Evolutionary conservation across 2,329 filamentous ascomycete species (phyloP), one percentile per base, ranked within the genome.

Genomic region (Nothophaeocryptopus gaeumannii): DNA sequence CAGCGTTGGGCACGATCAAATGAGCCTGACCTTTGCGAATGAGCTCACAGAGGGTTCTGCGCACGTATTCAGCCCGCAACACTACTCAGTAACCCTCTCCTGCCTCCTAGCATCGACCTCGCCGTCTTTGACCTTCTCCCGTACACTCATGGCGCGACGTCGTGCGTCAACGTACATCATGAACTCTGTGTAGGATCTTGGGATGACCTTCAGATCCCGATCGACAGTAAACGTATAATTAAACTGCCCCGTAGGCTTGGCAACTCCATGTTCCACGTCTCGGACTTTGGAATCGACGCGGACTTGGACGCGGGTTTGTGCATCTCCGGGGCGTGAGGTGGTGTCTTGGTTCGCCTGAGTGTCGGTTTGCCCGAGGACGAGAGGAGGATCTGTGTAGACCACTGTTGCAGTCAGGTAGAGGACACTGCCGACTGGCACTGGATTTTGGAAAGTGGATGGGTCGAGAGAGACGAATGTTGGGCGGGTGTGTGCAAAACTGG

Each of bases 381-480:
- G 71, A 46, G 71, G 76, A 47, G 83, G 82, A 57, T 89, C 85
- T 0, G 85, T 88, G 64, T 86, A 89, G 0, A 85, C 82, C 3
- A 89, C 78, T 0, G 81, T 85, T 0, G 86, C 84, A 0, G 82
- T 85, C n/a, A 88, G 73, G 59, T 89, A 89, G 7, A 89, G 71
- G 11, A 89, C 85, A 53, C 82, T 85, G 43, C 86, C 86, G 2
- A 89, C 85, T 0, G 86, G 86, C 0, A 89, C 86, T 0, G 86
- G 84, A 57, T 87, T 87, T 54, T 86, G 80, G 64, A 89, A 89
- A 0, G 84, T 88, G 55, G 80, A 85, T 0, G 86, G 86, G 56
- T 89, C 86, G 31, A 88, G 79, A 7, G 82, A 84, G 44, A 89
- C 74, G 72, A 89, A 89, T 12, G 81, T 85, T 1, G 85, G 85